Evolutionary conservation across 2,329 filamentous ascomycete species (phyloP).

Genomic region (Arthrobotrys sinensis): DNA sequence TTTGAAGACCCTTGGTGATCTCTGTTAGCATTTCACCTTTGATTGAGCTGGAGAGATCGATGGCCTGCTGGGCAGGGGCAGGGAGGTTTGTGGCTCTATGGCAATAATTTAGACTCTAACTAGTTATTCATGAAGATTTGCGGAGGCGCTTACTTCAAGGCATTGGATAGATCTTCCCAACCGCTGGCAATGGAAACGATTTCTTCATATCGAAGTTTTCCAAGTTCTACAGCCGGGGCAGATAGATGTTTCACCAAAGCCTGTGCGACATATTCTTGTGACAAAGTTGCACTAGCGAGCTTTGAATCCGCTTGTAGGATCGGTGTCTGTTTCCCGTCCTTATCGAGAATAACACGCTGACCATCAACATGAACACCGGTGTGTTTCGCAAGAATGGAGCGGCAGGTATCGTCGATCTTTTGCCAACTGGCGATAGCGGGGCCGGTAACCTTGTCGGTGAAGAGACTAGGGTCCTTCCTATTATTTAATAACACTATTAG

Average conservation of each 20-base stretch:
- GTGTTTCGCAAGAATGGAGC: not conserved
- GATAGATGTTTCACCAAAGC: not conserved
- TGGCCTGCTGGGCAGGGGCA: not conserved
- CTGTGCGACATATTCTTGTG: not conserved
- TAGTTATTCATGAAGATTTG: not conserved
- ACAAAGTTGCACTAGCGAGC: not conserved
- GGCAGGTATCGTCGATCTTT: not conserved
- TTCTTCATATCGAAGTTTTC: not conserved
- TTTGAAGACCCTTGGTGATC: not conserved
- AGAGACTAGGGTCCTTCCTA: not conserved
- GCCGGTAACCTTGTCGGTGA: not conserved
- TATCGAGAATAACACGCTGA: not conserved
- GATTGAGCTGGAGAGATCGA: not conserved
- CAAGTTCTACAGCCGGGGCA: not conserved
- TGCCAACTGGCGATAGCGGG: not conserved
- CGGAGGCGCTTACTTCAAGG: not conserved
- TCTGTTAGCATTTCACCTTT: not conserved
- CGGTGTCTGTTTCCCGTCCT: not conserved
- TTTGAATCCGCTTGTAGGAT: not conserved
- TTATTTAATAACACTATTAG: not conserved
- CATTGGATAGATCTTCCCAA: not conserved
- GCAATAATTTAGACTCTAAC: not conserved
- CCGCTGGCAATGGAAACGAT: not conserved
- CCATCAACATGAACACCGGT: not conserved
- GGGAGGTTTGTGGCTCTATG: not conserved